Percentiles rank a stretch among this genome's conserved stretches.
These are phyloP conservation scores for Teunomyces funiuensis DNA, from an alignment of 805 yeast genomes.

Conservation along the genomic window DNA sequence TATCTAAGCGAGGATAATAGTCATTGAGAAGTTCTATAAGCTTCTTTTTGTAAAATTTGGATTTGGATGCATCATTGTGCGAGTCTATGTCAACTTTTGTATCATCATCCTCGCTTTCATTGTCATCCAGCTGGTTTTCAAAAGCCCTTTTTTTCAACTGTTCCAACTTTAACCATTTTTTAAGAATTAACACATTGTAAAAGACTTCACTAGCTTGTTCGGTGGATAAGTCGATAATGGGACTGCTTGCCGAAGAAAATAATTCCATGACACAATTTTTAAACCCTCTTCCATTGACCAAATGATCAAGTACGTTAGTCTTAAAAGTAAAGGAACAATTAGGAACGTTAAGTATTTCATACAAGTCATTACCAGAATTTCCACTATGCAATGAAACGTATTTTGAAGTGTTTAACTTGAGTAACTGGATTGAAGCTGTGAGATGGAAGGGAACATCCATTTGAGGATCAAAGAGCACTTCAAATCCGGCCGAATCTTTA, in stretches of 20 bases:
- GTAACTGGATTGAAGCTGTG: slow-evolving; percentile 31
- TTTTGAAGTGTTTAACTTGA: slow-evolving; percentile 24
- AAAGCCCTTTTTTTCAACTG: slow-evolving; percentile 12
- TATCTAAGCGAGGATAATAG: slow-evolving; percentile 27
- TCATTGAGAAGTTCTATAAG: slow-evolving; percentile 22
- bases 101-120: slow-evolving; percentile 5
- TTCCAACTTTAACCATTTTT: slow-evolving; percentile 25
- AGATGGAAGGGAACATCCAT: slow-evolving; percentile 35
- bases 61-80: slow-evolving; percentile 5
- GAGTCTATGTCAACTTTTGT: slow-evolving; percentile 2
- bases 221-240: slow-evolving; percentile 38
- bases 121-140: neutral
- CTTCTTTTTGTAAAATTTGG: slow-evolving; percentile 15
- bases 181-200: slow-evolving; percentile 31
- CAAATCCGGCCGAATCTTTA: slow-evolving; percentile 38
- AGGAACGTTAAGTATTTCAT: slow-evolving; percentile 36
- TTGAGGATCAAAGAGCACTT: slow-evolving; percentile 32
- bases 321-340: slow-evolving; percentile 34
- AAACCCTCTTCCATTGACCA: slow-evolving; percentile 36
- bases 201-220: slow-evolving; percentile 30
- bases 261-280: slow-evolving; percentile 37
- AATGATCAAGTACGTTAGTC: slow-evolving; percentile 33
- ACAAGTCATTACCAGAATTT: slow-evolving; percentile 12
- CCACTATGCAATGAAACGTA: slow-evolving; percentile 6
- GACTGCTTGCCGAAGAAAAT: slow-evolving; percentile 38